Percentiles rank a stretch among this genome's conserved stretches.
These are phyloP conservation scores for Ceratobasidium sp. DNA, from an alignment of 1,284 basidiomycete genomes.

Conservation along the genomic window DNA sequence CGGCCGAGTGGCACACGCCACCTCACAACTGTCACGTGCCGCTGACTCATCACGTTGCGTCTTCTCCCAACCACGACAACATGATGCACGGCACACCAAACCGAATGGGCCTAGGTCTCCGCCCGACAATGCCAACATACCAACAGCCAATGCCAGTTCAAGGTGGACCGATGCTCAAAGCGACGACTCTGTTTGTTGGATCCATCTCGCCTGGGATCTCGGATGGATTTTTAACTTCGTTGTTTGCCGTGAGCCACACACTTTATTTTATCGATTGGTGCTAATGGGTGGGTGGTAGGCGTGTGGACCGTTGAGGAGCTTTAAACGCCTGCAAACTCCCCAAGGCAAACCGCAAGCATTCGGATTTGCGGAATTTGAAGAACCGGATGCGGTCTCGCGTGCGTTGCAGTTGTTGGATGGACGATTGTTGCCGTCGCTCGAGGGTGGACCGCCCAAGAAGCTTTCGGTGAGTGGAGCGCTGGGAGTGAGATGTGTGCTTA, in stretches of 20 bases:
- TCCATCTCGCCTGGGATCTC: conserved; percentile 92
- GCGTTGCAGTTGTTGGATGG: conserved; percentile 82
- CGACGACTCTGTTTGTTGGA: conserved; percentile 75
- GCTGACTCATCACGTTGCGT: too few relatives aligned
- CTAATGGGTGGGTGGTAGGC: conserved; percentile 58
- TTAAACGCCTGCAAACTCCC: conserved; percentile 89
- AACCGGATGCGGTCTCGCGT: conserved; percentile 84
- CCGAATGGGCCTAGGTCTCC: conserved; percentile 81
- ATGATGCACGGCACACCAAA: conserved; percentile 70
- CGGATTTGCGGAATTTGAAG: conserved; percentile 92
- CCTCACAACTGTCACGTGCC: too few relatives aligned
- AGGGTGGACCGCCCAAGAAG: conserved; percentile 85
- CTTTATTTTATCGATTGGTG: conserved; percentile 18
- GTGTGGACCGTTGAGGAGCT: conserved; percentile 84
- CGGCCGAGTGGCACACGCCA: too few relatives aligned
- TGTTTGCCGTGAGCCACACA: conserved; percentile 68
- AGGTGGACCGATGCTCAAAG: conserved; percentile 38
- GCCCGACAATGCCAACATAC: conserved; percentile 79
- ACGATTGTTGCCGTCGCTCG: conserved; percentile 84
- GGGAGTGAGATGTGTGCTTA: conserved; percentile 30
- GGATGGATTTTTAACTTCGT: conserved; percentile 75
- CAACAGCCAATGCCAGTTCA: conserved; percentile 72
- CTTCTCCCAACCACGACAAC: conserved; percentile 4
- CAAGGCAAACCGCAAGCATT: conserved; percentile 93
- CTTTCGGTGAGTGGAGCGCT: conserved; percentile 68